These are phyloP conservation scores for Suillus fuscotomentosus DNA, from an alignment of 768 basidiomycete genomes.

Conservation along the genomic window DNA sequence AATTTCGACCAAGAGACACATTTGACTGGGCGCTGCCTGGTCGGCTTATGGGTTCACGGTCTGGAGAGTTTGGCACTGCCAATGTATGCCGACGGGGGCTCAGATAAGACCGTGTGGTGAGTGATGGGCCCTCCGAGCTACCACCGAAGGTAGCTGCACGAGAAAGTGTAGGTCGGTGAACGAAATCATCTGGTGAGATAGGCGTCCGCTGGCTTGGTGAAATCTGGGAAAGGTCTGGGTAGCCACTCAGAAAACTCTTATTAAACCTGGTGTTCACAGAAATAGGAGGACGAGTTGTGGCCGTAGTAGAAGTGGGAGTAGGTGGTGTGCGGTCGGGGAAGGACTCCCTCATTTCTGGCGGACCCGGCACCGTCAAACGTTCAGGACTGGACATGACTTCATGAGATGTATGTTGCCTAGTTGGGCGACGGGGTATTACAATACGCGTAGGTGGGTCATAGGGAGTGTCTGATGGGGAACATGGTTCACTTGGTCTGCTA, in stretches of 20 bases:
- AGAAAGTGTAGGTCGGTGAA: conserved; percentile 2
- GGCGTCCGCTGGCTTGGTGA: conserved; percentile 7
- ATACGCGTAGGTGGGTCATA: neutral
- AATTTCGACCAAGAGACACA: conserved; percentile 10
- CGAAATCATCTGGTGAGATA: neutral
- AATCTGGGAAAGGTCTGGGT: neutral
- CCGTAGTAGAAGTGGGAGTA: neutral
- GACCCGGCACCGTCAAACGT: neutral
- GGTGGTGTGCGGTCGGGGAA: neutral
- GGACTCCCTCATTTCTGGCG: neutral
- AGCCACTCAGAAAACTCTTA: neutral
- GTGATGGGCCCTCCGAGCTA: conserved; percentile 8
- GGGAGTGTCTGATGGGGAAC: conserved; percentile 6
- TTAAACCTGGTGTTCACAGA: conserved; percentile 3
- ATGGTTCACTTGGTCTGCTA: neutral
- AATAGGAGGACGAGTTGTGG: neutral
- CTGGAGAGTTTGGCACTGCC: conserved; percentile 7
- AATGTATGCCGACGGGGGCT: conserved; percentile 11
- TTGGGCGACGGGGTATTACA: conserved; percentile 2
- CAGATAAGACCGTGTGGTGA: neutral
- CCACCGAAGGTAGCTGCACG: conserved; percentile 14
- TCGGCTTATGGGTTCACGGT: conserved; percentile 5
- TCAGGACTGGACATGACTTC: neutral
- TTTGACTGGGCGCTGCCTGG: conserved; percentile 12
- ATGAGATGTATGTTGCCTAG: conserved; percentile 2